Evolutionary conservation across 805 yeast species (phyloP).

Genomic region (Kuraishia hungarica): DNA sequence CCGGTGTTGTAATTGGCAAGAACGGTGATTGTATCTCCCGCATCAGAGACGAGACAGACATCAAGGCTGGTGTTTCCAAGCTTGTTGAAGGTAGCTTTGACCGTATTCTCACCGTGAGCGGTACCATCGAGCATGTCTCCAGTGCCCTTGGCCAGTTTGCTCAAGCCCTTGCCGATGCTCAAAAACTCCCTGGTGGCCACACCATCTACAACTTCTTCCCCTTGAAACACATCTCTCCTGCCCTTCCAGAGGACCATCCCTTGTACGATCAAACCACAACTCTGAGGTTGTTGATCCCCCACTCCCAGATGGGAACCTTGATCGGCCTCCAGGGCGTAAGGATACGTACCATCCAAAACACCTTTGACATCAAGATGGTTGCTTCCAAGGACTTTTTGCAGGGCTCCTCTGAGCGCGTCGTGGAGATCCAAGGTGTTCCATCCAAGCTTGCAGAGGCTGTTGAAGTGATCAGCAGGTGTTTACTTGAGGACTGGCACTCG

Average conservation of each 20-base stretch:
- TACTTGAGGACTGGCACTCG: slow-evolving; percentile 66
- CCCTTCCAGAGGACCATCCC: slow-evolving; percentile 42
- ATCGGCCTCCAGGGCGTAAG: slow-evolving; percentile 79
- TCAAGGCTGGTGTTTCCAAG: slow-evolving; percentile 82
- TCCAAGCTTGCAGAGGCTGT: slow-evolving; percentile 50
- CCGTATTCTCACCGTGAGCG: slow-evolving; percentile 72
- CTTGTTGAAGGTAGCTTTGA: slow-evolving; percentile 76
- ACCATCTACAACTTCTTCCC: slow-evolving; percentile 46
- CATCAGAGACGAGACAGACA: slow-evolving; percentile 65
- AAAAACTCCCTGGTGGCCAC: slow-evolving; percentile 17
- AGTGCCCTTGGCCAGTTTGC: slow-evolving; percentile 66
- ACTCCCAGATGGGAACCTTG: slow-evolving; percentile 80
- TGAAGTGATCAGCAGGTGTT: slow-evolving; percentile 54
- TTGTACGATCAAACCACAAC: slow-evolving; percentile 44
- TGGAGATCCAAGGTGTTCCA: slow-evolving; percentile 79
- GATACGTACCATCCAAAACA: slow-evolving; percentile 71
- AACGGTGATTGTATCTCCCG: slow-evolving; percentile 72
- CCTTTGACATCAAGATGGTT: slow-evolving; percentile 66
- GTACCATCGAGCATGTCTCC: slow-evolving; percentile 61
- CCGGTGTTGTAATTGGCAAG: slow-evolving; percentile 85
- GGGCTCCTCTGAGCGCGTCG: slow-evolving; percentile 76
- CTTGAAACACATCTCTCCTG: slow-evolving; percentile 45
- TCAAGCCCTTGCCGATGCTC: slow-evolving; percentile 43
- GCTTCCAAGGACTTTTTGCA: slow-evolving; percentile 81
- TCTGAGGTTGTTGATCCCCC: slow-evolving; percentile 69